A percentile compares a stretch with the other conserved stretches of the same genome.
Conservation (phyloP, 2,329 filamentous ascomycete species). For the Pestalotiopsis sp. region DNA sequence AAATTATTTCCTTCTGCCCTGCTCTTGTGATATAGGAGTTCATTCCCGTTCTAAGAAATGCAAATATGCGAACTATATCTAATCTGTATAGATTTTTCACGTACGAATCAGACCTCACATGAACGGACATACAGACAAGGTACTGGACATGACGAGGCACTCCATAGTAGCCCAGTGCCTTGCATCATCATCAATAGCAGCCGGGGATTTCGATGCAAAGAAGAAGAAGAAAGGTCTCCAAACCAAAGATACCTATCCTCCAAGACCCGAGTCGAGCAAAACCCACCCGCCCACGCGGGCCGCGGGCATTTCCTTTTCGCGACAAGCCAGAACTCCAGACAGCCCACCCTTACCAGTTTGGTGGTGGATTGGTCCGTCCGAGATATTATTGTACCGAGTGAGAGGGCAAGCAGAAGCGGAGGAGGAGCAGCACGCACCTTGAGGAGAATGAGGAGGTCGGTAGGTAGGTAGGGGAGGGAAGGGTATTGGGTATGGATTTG, state of each 20-base stretch:
- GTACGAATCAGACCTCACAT: too few relatives aligned
- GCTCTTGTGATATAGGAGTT: too few relatives aligned
- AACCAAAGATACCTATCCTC: not conserved
- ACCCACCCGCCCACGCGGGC: not conserved
- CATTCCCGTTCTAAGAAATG: too few relatives aligned
- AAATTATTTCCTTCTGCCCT: too few relatives aligned
- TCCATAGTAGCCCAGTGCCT: too few relatives aligned
- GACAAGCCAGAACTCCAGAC: conserved; percentile 10
- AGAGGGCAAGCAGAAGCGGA: not conserved
- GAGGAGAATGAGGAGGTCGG: not conserved
- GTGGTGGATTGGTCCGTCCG: not conserved
- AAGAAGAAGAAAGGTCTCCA: not conserved
- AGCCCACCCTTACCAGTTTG: conserved; percentile 11
- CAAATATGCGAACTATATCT: too few relatives aligned
- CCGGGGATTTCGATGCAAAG: not conserved
- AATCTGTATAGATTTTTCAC: too few relatives aligned
- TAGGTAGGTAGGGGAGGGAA: not conserved
- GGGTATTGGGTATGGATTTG: not conserved
- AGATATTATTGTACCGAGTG: conserved; percentile 9
- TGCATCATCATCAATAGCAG: not conserved
- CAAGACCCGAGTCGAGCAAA: not conserved
- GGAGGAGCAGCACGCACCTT: not conserved
- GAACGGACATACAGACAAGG: too few relatives aligned
- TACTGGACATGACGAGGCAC: too few relatives aligned
- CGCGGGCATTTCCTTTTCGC: conserved; percentile 9